A percentile compares a stretch with the other conserved stretches of the same genome.
phyloP scores from a whole-genome alignment of 2,329 filamentous ascomycete genomes.

The Fusarium sp. region DNA sequence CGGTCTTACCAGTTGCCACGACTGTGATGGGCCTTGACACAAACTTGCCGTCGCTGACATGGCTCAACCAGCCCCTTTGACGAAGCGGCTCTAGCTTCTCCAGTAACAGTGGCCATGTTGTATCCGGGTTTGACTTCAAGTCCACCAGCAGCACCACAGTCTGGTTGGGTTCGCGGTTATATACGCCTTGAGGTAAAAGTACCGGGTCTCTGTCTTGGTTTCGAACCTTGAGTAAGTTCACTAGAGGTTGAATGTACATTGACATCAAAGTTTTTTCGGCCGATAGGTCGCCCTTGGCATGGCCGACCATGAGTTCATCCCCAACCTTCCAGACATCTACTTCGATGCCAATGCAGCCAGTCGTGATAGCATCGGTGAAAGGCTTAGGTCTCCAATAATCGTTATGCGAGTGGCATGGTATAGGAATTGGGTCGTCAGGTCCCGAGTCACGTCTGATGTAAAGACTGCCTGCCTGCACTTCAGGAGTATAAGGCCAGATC shows the following conservation, averaged over 20 bases:
- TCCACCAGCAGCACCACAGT: constrained; percentile 73
- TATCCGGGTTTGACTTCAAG: constrained; percentile 63
- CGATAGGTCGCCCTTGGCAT: constrained; percentile 64
- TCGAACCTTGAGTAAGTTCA: constrained; percentile 65
- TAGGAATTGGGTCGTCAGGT: constrained; percentile 48
- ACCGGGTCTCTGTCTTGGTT: constrained; percentile 14
- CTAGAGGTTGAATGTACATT: constrained; percentile 72
- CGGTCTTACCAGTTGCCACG: constrained; percentile 68
- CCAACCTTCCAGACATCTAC: constrained; percentile 74
- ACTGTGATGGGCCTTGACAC: constrained; percentile 69
- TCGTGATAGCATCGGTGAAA: constrained; percentile 67
- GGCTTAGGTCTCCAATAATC: constrained; percentile 74
- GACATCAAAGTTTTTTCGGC: constrained; percentile 64
- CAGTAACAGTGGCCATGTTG: constrained; percentile 41
- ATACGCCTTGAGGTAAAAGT: constrained; percentile 60
- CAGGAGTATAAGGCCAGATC: constrained; percentile 4
- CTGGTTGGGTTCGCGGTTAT: constrained; percentile 60
- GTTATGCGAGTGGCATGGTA: constrained; percentile 73
- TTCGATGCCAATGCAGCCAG: constrained; percentile 71
- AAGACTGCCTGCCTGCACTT: background rate
- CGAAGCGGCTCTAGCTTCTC: constrained; percentile 64
- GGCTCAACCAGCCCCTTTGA: constrained; percentile 64
- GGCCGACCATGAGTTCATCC: constrained; percentile 68
- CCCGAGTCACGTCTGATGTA: background rate
- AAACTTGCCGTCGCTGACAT: constrained; percentile 60